These are phyloP conservation scores for Phytophthora ramorum DNA, from an alignment of 352 stramenopile species.

Conservation along the genomic window DNA sequence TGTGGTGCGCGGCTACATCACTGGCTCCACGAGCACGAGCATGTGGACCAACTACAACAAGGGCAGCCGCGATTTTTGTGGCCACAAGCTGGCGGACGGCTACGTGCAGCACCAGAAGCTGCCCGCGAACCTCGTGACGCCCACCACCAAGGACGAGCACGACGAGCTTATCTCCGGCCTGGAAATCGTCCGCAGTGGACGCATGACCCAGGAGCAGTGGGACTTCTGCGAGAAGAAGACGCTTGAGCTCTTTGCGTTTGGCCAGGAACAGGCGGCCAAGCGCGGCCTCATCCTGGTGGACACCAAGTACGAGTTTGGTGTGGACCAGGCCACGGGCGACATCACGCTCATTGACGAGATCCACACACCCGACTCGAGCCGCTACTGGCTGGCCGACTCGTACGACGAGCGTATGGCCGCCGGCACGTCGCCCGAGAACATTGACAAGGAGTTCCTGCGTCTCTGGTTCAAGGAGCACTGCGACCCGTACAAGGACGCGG, in stretches of 20 bases:
- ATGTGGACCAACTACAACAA: slow-evolving; percentile 99
- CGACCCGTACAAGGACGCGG: slow-evolving; percentile 97
- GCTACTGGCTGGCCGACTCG: slow-evolving; percentile 93
- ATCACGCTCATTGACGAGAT: slow-evolving; percentile 99
- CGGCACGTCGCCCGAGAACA: slow-evolving; percentile 97
- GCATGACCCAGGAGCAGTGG: slow-evolving; percentile 98
- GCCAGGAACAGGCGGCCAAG: slow-evolving; percentile 91
- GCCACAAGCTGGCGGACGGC: slow-evolving; percentile 93
- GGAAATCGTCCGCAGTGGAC: slow-evolving; percentile 93
- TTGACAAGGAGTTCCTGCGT: slow-evolving; percentile 99
- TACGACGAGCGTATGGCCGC: slow-evolving; percentile 90
- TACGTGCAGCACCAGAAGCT: slow-evolving; percentile 98
- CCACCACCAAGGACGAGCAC: slow-evolving; percentile 99
- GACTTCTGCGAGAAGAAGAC: slow-evolving; percentile 94
- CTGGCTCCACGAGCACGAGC: slow-evolving; percentile 97
- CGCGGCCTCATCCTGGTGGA: slow-evolving; percentile 98
- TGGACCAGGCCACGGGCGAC: slow-evolving; percentile 79
- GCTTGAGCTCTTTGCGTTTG: slow-evolving; percentile 93
- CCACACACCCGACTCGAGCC: slow-evolving; percentile 98
- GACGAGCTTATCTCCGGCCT: slow-evolving; percentile 97
- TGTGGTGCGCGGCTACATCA: slow-evolving; percentile 97
- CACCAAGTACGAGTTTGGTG: slow-evolving; percentile 96
- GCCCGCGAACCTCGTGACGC: slow-evolving; percentile 94
- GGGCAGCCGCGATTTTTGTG: slow-evolving; percentile 96
- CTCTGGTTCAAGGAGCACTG: slow-evolving; percentile 98